Evolutionary conservation across 176 grass and related monocot species (phyloP), one percentile per base, ranked within the genome.

Genomic region (Triticum monococcum): DNA sequence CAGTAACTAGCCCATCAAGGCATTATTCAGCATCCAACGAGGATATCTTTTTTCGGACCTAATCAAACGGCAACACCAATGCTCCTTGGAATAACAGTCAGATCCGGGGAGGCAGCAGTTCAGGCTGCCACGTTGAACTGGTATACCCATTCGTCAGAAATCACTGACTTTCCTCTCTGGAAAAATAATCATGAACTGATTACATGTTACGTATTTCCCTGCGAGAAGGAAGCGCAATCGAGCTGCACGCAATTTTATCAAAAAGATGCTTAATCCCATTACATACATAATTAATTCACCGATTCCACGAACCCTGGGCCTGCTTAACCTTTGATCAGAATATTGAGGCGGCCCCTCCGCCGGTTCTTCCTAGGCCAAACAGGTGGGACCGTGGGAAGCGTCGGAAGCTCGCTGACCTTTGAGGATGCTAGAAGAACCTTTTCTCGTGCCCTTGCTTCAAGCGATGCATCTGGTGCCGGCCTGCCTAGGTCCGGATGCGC

Each of bases 401-500:
- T 80, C 60, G 75, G 80, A 84, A 84, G 45, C 46, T 86, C 79
- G 60, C 75, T 86, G 83, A 86, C 83, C 77, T 48, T 26, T 60
- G 45, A 61, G 10, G 23, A 79, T 45, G 68, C 31, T 31, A 67
- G 16, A 79, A 28, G 72, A 48, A 28, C 13, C n/a, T 56, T 71
- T 50, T 31, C 50, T 54, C 50, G 16, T 54, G 16, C 3, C 3
- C 3, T 74, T 45, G 32, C 26, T 17, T 20, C 14, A 80, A 91
- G 35, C 4, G 85, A 68, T 8, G n/a, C 81, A 84, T 87, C 75
- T 68, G 33, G 85, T 84, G 85, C 85, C 78, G 81, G 85, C 80
- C 17, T 84, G 75, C 85, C 68, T 61, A 31, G 75, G 23, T 7
- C 68, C 60, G 8, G 76, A 75, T 84, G 84, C 84, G 8, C 31